phyloP scores from a whole-genome alignment of 1,139 yeast species.

The Taphrina pruni region DNA sequence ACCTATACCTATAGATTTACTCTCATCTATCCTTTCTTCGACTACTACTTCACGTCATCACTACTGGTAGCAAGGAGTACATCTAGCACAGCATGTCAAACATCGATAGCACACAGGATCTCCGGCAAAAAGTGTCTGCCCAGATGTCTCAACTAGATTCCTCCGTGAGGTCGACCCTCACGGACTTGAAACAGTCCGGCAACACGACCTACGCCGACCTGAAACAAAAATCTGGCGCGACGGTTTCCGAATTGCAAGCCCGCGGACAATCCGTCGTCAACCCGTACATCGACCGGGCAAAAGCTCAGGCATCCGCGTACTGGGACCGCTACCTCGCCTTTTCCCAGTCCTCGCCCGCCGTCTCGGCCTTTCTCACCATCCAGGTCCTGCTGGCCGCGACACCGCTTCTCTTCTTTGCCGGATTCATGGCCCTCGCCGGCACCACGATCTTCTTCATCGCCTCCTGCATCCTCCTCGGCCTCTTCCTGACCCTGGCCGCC shows the following conservation, averaged over 20 bases:
- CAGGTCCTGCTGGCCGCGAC: conserved; percentile 14
- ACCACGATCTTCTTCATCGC: conserved; percentile 12
- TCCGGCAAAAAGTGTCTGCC: conserved; percentile 14
- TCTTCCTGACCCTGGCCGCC: conserved; percentile 17
- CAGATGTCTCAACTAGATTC: conserved; percentile 20
- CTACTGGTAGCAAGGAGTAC: background rate
- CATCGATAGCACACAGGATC: conserved; percentile 14
- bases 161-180: conserved; percentile 6
- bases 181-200: conserved; percentile 12
- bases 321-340: conserved; percentile 24
- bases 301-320: background rate
- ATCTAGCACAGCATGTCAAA: conserved; percentile 5
- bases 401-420: conserved; percentile 9
- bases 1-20: background rate
- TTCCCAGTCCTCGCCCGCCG: conserved; percentile 8
- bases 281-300: conserved; percentile 2
- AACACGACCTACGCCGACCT: conserved; percentile 5
- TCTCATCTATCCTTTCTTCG: background rate
- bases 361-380: conserved; percentile 26
- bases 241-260: conserved; percentile 8
- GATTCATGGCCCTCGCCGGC: conserved; percentile 12
- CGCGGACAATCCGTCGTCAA: background rate
- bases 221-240: conserved; percentile 6
- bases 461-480: conserved; percentile 5
- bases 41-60: too few species aligned